Base-by-base conservation (phyloP, 2,329 filamentous ascomycete species). In the Fusarium multiceps region DNA sequence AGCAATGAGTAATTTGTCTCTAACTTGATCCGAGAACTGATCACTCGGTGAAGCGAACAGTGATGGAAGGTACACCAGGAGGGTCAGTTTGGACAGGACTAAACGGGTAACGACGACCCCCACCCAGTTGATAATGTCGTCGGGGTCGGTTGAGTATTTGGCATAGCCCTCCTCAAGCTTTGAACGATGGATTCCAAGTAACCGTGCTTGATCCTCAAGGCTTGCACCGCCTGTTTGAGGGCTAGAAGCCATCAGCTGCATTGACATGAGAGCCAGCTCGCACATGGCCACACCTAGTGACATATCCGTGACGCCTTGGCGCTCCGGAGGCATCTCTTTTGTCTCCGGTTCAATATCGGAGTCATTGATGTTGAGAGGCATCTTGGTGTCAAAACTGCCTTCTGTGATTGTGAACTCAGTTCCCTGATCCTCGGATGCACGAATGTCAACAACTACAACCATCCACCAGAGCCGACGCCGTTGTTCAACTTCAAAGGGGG, bases 391-490 rank as follows among this genome's bases (percentile, higher is more conserved):
- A 41, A 84, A 87, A 9, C 78, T 81, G 11, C 79, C 75, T 14
- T 81, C 78, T 2, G 81, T 74, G 2, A 88, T 83, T 2, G 80
- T 83, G 20, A 86, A 75, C 21, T 83, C 85, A 4, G 83, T 84
- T 3, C 87, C 88, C 45, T 88, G 86, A 28, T 89, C 86, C 65
- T 90, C 88, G 6, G 88, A 86, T 0, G 86, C 83, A n/a, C 86
- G 82, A 11, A 87, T 80, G 65, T 92, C 90, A 3, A 91, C 74
- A 6, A 88, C 82, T 45, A 86, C 82, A 4, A 92, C 80, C 21
- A 85, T 83, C 85, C 88, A 90, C 83, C 89, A 92, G 0, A 90
- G 75, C 3, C 89, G 82, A 7, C 89, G 83, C 20, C 89, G 83
- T 78, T 90, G 87, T 72, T 92, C 88, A 9, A 86, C 82, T 48